Base-by-base conservation (phyloP, 2,329 filamentous ascomycete species). In the Helminthosporium solani region DNA sequence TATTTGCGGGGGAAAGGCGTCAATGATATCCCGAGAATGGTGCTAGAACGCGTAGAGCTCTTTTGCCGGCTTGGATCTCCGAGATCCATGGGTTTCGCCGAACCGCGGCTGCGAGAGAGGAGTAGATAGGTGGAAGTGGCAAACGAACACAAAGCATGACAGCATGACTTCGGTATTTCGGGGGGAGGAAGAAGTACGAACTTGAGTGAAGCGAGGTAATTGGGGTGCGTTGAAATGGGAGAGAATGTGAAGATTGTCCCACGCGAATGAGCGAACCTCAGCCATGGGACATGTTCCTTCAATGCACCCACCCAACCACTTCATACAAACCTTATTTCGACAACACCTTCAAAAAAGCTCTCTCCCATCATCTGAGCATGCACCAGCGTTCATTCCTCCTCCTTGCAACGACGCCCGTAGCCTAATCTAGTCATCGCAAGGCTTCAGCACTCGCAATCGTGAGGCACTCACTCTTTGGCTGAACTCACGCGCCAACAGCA, bases 1-100 rank as follows among this genome's bases (percentile, higher is more conserved):
- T 38, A 41, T 56, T n/a, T 58, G 57, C 52, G 57, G 59, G 56
- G 59, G 47, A 42, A 40, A 25, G 33, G 40, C 21, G 33, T 30
- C 28, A 53, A 49, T 39, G 44, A 54, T 52, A 46, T 37, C 41
- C 56, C 54, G 58, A 58, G 27, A 27, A 37, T 44, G 35, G 47
- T 47, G 46, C 54, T 45, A 46, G 39, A 50, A 44, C 31, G 42
- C 31, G 31, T 33, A 37, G 27, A 42, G 33, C 45, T 50, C 30
- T 45, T 57, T 50, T 57, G 44, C 56, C 56, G 56, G 53, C 48
- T 50, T 49, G 44, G 49, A 34, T 14, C 12, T 35, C n/a, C n/a
- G n/a, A n/a, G n/a, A n/a, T n/a, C 21, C 28, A 28, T 15, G 15
- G 37, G 28, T 40, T 40, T 20, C 6, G 44, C 49, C 49, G 46